These are phyloP conservation scores for Cladosporium sp. DNA, from an alignment of 2,329 filamentous ascomycete genomes.

Conservation along the genomic window DNA sequence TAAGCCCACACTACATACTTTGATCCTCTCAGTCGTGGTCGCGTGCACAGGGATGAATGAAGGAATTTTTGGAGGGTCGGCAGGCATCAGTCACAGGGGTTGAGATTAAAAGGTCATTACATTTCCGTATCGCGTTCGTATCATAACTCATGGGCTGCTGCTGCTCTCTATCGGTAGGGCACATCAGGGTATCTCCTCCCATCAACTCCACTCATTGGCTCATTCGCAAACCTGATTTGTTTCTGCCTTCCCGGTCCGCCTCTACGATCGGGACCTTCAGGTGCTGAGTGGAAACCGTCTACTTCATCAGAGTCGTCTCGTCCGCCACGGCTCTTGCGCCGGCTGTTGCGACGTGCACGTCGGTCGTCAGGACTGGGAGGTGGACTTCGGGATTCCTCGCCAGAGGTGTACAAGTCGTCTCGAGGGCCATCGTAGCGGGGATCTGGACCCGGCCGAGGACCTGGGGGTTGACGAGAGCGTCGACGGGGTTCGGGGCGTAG, in stretches of 20 bases:
- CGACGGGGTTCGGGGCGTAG: not conserved
- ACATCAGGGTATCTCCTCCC: conserved; percentile 27
- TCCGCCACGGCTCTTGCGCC: conserved; percentile 20
- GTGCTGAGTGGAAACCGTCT: conserved; percentile 11
- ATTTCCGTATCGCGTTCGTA: not conserved
- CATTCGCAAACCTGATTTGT: conserved; percentile 27
- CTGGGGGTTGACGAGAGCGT: conserved; percentile 9
- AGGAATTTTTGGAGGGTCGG: not conserved
- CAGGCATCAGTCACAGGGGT: not conserved
- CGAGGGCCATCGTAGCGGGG: conserved; percentile 13
- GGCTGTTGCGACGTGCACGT: conserved; percentile 14
- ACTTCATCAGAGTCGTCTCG: conserved; percentile 15
- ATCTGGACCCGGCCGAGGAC: not conserved
- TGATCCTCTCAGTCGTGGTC: not conserved
- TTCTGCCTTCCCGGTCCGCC: conserved; percentile 22
- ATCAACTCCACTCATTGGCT: conserved; percentile 23
- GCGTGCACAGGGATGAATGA: not conserved
- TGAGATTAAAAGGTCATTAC: not conserved
- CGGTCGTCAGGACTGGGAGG: conserved; percentile 17
- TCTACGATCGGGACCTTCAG: conserved; percentile 5
- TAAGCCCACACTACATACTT: not conserved
- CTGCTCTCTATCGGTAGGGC: conserved; percentile 18
- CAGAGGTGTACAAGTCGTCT: conserved; percentile 9
- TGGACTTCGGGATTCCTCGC: conserved; percentile 7
- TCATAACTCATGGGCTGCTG: not conserved